Evolutionary conservation across 2,329 filamentous ascomycete species (phyloP), one percentile per base, ranked within the genome.

Genomic region (Sporothrix inflata): DNA sequence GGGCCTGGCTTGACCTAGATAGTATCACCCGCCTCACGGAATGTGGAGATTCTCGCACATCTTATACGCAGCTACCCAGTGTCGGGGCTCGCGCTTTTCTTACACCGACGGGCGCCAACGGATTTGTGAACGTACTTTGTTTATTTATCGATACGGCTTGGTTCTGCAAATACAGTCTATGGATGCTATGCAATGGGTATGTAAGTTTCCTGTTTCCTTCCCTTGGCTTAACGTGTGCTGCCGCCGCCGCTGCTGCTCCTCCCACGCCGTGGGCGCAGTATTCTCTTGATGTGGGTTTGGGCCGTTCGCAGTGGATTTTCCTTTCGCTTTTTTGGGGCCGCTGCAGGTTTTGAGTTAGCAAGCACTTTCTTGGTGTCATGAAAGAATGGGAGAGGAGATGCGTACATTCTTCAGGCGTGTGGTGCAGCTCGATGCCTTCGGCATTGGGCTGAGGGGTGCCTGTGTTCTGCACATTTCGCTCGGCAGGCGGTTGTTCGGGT

Each of bases 121-220:
- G 12, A 21, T 7, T 40, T 21, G 30, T 21, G 5, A 57, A 40
- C 57, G n/a, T 19, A 63, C 7, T 40, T 4, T 63, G 34, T 61
- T n/a, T 24, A 40, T 21, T 42, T 61, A 40, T 40, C 34, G 38
- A 63, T 24, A 21, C n/a, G 21, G n/a, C 19, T 12, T 34, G 30
- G 4, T 42, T 24, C 5, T 21, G 11, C 11, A 24, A 42, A 63
- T 34, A 34, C 27, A 34, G 16, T 63, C n/a, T 42, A 63, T 42
- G 57, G 34, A 40, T 63, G 34, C 34, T 24, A 63, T 42, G 34
- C n/a, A 40, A 21, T 63, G 34, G 57, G 57, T 63, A 63, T 63
- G 34, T 42, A 2, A 7, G 27, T 21, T 63, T 42, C n/a, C 34
- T 63, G 34, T 42, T 57, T 42, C 34, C 9, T 42, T 63, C 4